Evolutionary conservation across 2,329 filamentous ascomycete genomes (phyloP).

Genomic region (Colletotrichum sp.): DNA sequence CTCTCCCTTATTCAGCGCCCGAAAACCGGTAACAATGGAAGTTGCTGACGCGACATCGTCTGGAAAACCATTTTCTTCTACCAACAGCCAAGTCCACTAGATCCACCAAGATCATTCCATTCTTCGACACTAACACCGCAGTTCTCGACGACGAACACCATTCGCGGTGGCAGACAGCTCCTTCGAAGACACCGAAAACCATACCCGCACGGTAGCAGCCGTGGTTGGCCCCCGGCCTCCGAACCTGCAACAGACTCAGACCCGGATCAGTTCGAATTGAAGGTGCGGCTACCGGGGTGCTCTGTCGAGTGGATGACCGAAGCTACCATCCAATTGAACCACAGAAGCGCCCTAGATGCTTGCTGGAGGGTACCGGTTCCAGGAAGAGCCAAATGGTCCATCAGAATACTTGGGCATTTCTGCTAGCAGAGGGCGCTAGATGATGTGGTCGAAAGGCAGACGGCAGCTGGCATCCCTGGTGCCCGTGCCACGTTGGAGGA

Average conservation of each 20-base stretch:
- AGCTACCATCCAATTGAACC: not conserved
- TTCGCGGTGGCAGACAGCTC: not conserved
- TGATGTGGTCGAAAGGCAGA: not conserved
- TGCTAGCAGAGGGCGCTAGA: not conserved
- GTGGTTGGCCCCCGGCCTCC: not conserved
- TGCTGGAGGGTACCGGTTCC: not conserved
- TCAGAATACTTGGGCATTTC: not conserved
- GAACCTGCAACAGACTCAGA: not conserved
- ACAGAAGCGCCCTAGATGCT: not conserved
- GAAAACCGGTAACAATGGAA: not conserved
- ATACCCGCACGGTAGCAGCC: not conserved
- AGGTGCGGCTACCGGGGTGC: not conserved
- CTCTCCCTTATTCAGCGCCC: not conserved
- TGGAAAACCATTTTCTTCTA: not conserved
- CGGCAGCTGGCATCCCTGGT: not conserved
- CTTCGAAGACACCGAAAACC: not conserved
- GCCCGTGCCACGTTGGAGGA: not conserved
- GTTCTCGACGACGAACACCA: not conserved
- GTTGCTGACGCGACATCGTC: not conserved
- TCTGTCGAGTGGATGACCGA: not conserved
- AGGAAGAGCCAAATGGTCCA: not conserved
- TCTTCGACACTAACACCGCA: not conserved
- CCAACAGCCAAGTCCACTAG: not conserved
- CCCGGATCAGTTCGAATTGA: not conserved
- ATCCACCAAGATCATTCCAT: not conserved